Percentiles rank a stretch among this genome's conserved stretches.
phyloP scores from a whole-genome alignment of 148 eudicot genomes.

The Limonium bicolor region DNA sequence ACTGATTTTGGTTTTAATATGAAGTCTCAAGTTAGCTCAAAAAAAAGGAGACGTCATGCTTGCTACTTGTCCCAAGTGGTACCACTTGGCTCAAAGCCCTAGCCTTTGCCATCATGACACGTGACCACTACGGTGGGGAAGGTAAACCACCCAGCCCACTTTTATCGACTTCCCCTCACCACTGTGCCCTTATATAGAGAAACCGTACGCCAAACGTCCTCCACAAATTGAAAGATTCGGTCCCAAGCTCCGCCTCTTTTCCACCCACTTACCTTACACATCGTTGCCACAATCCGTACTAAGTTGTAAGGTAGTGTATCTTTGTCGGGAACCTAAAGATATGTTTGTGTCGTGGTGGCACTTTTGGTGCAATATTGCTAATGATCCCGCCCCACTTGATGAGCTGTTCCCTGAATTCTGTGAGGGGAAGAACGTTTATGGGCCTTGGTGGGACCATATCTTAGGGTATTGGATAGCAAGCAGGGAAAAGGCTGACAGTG shows the following conservation, averaged over 20 bases:
- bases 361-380: conserved; percentile 4
- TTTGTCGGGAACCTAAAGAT: conserved; percentile 40
- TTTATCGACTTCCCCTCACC: too few species aligned
- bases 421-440: not conserved
- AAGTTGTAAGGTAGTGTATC: conserved; percentile 24
- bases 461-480: not conserved
- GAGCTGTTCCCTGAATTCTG: not conserved
- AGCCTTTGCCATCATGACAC: too few species aligned
- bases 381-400: not conserved
- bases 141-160: too few species aligned
- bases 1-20: too few species aligned
- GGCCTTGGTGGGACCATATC: not conserved
- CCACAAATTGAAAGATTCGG: too few species aligned
- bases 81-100: too few species aligned
- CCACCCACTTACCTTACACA: conserved; percentile 26
- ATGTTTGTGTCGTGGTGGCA: conserved; percentile 36
- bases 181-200: too few species aligned
- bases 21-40: too few species aligned
- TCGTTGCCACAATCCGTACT: conserved; percentile 17
- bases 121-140: too few species aligned
- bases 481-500: conserved; percentile 4
- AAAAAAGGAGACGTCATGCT: too few species aligned
- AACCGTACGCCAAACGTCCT: too few species aligned
- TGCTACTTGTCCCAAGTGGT: too few species aligned
- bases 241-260: not conserved